Evolutionary conservation across 768 basidiomycete genomes (phyloP).

Genomic region (Floccularia luteovirens): DNA sequence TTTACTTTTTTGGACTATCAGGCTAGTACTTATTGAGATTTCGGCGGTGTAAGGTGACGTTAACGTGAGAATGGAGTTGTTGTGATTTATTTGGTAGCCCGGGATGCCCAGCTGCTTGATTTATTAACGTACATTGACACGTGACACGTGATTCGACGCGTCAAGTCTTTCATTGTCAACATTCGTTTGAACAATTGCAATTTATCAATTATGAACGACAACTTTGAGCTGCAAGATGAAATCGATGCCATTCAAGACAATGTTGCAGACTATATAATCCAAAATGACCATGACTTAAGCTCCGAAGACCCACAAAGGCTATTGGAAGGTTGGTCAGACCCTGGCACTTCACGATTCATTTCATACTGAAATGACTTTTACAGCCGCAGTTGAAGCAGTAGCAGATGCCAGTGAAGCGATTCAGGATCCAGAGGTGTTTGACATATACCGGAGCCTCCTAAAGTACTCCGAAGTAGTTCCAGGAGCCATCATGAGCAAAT

Average conservation of each 20-base stretch:
- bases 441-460: conserved; percentile 74
- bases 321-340: conserved; percentile 43
- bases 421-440: conserved; percentile 60
- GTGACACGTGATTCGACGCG: neutral
- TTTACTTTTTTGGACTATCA: too few relatives aligned
- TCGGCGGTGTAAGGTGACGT: too few relatives aligned
- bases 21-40: too few relatives aligned
- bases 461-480: conserved; percentile 64
- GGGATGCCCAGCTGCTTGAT: too few relatives aligned
- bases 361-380: conserved; percentile 5
- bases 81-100: too few relatives aligned
- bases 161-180: neutral
- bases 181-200: neutral
- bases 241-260: conserved; percentile 54
- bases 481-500: conserved; percentile 67
- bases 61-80: too few relatives aligned
- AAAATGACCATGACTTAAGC: conserved; percentile 57
- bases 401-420: conserved; percentile 74
- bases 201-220: conserved; percentile 22
- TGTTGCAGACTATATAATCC: conserved; percentile 53
- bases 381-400: conserved; percentile 77
- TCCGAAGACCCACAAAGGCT: conserved; percentile 46
- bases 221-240: conserved; percentile 78
- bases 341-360: neutral
- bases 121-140: too few relatives aligned